Conservation (phyloP, 192 early-diverging fungal genomes). For the Backusella westeae region DNA sequence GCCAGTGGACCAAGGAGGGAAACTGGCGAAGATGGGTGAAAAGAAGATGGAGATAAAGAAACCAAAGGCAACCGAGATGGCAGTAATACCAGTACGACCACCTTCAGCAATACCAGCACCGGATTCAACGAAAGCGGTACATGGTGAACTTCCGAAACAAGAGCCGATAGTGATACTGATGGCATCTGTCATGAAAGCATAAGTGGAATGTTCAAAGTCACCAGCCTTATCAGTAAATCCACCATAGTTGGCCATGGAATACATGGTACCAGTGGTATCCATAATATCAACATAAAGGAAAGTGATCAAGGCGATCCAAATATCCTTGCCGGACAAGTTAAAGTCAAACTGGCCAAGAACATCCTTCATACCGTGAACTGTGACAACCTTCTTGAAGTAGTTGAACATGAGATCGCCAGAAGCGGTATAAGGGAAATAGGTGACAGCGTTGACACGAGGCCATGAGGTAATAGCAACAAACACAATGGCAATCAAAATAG, state of each 20-base stretch:
- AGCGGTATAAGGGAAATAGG: constrained; percentile 72
- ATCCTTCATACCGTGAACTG: constrained; percentile 59
- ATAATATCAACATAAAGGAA: constrained; percentile 87
- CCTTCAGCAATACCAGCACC: constrained; percentile 83
- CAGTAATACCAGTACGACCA: constrained; percentile 74
- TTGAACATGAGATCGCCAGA: constrained; percentile 61
- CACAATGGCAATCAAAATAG: constrained; percentile 70
- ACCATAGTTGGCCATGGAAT: constrained; percentile 81
- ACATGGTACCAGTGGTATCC: constrained; percentile 85
- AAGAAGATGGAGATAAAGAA: constrained; percentile 83
- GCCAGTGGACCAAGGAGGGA: constrained; percentile 38
- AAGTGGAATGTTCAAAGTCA: constrained; percentile 74
- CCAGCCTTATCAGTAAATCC: constrained; percentile 75
- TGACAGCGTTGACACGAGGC: constrained; percentile 64
- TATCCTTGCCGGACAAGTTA: constrained; percentile 50
- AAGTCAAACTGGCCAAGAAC: constrained; percentile 65
- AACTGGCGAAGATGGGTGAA: constrained; percentile 76
- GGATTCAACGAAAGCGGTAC: constrained; percentile 80
- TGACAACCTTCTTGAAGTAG: constrained; percentile 70
- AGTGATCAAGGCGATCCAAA: constrained; percentile 82
- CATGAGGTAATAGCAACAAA: constrained; percentile 72
- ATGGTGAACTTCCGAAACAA: constrained; percentile 69
- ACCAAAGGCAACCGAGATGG: constrained; percentile 60
- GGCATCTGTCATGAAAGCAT: constrained; percentile 76
- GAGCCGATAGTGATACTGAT: constrained; percentile 64